phyloP scores from a whole-genome alignment of 1,139 yeast genomes.

The Blastobotrys persicus region DNA sequence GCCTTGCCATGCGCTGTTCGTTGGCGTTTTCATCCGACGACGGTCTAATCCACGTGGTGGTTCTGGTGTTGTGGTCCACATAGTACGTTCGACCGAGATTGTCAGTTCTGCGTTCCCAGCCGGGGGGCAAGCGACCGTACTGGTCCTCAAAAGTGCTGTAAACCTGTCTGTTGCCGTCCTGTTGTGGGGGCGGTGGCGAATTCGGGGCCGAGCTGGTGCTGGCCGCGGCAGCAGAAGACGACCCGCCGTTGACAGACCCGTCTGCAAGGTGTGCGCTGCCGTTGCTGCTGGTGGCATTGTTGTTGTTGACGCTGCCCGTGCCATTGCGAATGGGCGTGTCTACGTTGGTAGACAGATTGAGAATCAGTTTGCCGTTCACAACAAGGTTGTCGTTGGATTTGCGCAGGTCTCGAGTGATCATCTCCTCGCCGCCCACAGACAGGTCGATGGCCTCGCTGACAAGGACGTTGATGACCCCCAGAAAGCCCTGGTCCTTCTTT shows the following conservation, averaged over 20 bases:
- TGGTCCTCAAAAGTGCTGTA: slow-evolving; percentile 88
- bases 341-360: slow-evolving; percentile 47
- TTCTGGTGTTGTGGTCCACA: slow-evolving; percentile 95
- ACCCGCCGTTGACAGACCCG: slow-evolving; percentile 25
- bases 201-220: slow-evolving; percentile 17
- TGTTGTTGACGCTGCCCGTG: slow-evolving; percentile 16
- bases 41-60: slow-evolving; percentile 98
- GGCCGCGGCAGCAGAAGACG: slow-evolving; percentile 23
- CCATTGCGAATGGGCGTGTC: slow-evolving; percentile 64
- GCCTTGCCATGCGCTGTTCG: slow-evolving; percentile 43
- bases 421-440: slow-evolving; percentile 59
- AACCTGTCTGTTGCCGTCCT: slow-evolving; percentile 21
- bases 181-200: slow-evolving; percentile 17
- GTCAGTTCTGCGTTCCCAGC: slow-evolving; percentile 98
- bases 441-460: slow-evolving; percentile 87
- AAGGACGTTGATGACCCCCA: slow-evolving; percentile 91
- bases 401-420: slow-evolving; percentile 88
- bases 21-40: slow-evolving; percentile 47
- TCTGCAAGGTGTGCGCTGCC: slow-evolving; percentile 6
- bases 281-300: slow-evolving; percentile 24
- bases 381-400: slow-evolving; percentile 88
- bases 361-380: slow-evolving; percentile 87
- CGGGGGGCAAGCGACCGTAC: slow-evolving; percentile 92
- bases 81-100: slow-evolving; percentile 96
- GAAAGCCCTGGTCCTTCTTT: slow-evolving; percentile 97